Evolutionary conservation across 1,284 basidiomycete genomes (phyloP).

Genomic region (Trichosporon inkin): DNA sequence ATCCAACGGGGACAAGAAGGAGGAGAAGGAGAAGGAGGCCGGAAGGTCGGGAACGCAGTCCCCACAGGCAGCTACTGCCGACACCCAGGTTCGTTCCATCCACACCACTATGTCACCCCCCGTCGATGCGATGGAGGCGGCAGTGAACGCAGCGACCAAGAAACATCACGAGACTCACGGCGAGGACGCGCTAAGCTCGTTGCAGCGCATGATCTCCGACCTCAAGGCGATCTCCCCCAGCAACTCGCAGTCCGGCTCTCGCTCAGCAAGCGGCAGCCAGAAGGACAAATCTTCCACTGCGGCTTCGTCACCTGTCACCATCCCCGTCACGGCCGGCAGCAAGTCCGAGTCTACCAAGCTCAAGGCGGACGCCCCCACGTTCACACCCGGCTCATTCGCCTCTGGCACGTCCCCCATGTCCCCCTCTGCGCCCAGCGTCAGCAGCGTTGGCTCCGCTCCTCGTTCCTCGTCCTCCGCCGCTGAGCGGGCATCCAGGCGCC

Average conservation of each 20-base stretch:
- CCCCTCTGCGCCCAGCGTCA: conserved; percentile 9
- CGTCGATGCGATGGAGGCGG: conserved; percentile 42
- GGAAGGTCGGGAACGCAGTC: conserved; percentile 7
- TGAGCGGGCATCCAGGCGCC: conserved; percentile 22
- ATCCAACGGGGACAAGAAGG: conserved; percentile 19
- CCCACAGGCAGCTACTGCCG: conserved; percentile 13
- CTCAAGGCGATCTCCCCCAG: conserved; percentile 39
- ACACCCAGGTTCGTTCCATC: conserved; percentile 24
- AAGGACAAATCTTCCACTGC: conserved; percentile 10
- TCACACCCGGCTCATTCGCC: conserved; percentile 35
- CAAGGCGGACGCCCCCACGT: conserved; percentile 49
- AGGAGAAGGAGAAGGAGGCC: conserved; percentile 16
- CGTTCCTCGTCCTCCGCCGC: conserved; percentile 12
- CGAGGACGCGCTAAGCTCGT: conserved; percentile 38
- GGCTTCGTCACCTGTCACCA: conserved; percentile 15
- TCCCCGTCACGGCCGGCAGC: conserved; percentile 13
- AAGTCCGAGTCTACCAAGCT: conserved; percentile 33
- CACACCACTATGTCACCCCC: conserved; percentile 34
- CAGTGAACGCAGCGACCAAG: conserved; percentile 39
- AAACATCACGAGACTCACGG: conserved; percentile 33
- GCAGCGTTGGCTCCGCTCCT: conserved; percentile 11
- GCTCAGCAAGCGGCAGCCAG: conserved; percentile 25
- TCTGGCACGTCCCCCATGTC: conserved; percentile 17
- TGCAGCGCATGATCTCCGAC: conserved; percentile 49
- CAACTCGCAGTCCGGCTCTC: conserved; percentile 22